phyloP scores from a whole-genome alignment of 176 grass and related monocot species.

The Phyllostachys edulis region DNA sequence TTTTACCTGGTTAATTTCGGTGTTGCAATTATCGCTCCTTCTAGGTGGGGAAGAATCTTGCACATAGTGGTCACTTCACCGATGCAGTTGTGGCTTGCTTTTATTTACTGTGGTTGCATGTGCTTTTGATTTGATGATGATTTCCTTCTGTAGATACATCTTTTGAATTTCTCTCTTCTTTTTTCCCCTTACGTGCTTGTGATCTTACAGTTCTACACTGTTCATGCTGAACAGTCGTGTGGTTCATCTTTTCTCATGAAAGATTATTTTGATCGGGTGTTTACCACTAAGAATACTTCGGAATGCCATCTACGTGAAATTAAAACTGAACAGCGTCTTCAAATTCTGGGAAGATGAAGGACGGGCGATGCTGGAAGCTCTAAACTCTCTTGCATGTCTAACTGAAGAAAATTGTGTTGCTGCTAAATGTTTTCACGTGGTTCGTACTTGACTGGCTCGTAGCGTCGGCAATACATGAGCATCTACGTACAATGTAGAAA shows the following conservation, averaged over 20 bases:
- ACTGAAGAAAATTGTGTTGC: not conserved
- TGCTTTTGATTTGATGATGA: slow-evolving; percentile 65
- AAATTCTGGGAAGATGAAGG: not conserved
- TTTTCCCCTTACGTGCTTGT: not conserved
- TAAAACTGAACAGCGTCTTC: not conserved
- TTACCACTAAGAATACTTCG: not conserved
- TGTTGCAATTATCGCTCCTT: slow-evolving; percentile 24
- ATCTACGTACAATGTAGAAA: slow-evolving; percentile 41
- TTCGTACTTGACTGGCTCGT: not conserved
- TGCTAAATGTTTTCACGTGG: not conserved
- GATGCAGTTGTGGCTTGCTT: slow-evolving; percentile 46
- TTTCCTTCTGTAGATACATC: slow-evolving; percentile 53
- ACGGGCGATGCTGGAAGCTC: not conserved
- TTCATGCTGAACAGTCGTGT: not conserved
- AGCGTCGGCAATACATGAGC: slow-evolving; percentile 8
- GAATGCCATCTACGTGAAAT: slow-evolving; percentile 1
- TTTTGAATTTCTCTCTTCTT: slow-evolving; percentile 31
- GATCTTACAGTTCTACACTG: not conserved
- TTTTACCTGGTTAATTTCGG: not conserved
- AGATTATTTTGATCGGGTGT: slow-evolving; percentile 3
- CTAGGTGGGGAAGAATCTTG: slow-evolving; percentile 56
- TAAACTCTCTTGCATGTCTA: not conserved
- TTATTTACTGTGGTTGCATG: slow-evolving; percentile 63
- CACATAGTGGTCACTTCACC: slow-evolving; percentile 48
- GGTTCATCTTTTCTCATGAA: not conserved